Evolutionary conservation across 1,284 basidiomycete genomes (phyloP).

Genomic region (Hymenochaete sp.): DNA sequence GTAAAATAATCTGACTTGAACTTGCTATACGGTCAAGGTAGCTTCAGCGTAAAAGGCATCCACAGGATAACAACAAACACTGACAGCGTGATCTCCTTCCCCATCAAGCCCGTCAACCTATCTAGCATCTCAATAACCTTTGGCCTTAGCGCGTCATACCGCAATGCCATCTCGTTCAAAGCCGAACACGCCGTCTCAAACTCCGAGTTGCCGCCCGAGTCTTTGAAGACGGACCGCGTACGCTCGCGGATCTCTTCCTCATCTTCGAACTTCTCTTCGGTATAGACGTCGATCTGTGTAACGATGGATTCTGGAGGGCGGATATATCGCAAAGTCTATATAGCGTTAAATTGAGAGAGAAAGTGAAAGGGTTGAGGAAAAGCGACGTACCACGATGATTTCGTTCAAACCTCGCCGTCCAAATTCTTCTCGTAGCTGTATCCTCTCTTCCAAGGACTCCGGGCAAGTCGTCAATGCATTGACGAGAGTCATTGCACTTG

Average conservation of each 20-base stretch:
- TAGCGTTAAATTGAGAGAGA: background rate
- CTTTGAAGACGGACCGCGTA: conserved; percentile 36
- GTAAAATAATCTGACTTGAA: conserved; percentile 55
- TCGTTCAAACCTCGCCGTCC: conserved; percentile 75
- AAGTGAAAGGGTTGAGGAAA: too few species aligned
- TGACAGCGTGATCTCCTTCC: conserved; percentile 53
- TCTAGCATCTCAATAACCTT: conserved; percentile 47
- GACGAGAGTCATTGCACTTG: conserved; percentile 67
- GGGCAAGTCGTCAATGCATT: conserved; percentile 78
- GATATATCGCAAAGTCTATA: conserved; percentile 63
- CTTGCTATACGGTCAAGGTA: conserved; percentile 33
- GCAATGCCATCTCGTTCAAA: conserved; percentile 48
- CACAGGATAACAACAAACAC: conserved; percentile 24
- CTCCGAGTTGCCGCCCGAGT: conserved; percentile 35
- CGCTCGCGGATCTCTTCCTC: conserved; percentile 74
- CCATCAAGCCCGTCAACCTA: conserved; percentile 43
- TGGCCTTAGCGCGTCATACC: conserved; percentile 49
- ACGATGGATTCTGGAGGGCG: conserved; percentile 67
- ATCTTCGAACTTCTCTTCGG: conserved; percentile 85
- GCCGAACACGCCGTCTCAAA: conserved; percentile 32
- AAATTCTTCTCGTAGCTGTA: conserved; percentile 75
- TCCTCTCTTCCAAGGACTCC: conserved; percentile 69
- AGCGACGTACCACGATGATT: conserved; percentile 61
- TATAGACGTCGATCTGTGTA: conserved; percentile 73
- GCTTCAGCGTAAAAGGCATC: background rate